A percentile compares a stretch with the other conserved stretches of the same genome.
These are phyloP conservation scores for Boeremia lycopersici DNA, from an alignment of 2,329 filamentous ascomycete genomes.

Conservation along the genomic window DNA sequence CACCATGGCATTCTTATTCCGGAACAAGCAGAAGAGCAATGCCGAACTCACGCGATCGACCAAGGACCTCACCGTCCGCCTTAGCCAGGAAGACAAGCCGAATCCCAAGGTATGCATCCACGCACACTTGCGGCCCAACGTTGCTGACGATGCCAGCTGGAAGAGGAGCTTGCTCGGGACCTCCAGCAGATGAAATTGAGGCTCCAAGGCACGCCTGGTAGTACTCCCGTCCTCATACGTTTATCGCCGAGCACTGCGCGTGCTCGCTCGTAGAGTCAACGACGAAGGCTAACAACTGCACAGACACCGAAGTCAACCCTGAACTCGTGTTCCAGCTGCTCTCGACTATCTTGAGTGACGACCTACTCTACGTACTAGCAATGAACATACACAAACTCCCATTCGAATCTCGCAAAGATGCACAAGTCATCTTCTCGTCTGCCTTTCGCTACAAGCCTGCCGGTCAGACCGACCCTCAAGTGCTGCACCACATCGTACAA, in stretches of 20 bases:
- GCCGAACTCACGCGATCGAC: slow-evolving; percentile 67
- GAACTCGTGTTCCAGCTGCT: slow-evolving; percentile 89
- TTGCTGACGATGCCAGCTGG: slow-evolving; percentile 61
- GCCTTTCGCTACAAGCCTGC: slow-evolving; percentile 87
- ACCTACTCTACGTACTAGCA: slow-evolving; percentile 84
- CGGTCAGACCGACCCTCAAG: slow-evolving; percentile 75
- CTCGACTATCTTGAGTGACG: slow-evolving; percentile 83
- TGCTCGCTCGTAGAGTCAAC: neutral
- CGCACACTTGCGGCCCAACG: slow-evolving; percentile 1
- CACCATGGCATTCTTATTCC: slow-evolving; percentile 74
- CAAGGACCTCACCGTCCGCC: slow-evolving; percentile 66
- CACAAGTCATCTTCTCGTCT: slow-evolving; percentile 93
- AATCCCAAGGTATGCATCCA: slow-evolving; percentile 59
- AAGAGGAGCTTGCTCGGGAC: slow-evolving; percentile 85
- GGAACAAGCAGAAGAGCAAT: slow-evolving; percentile 65
- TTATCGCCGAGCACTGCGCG: neutral
- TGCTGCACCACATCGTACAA: slow-evolving; percentile 86
- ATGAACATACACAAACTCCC: slow-evolving; percentile 82
- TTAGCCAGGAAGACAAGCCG: slow-evolving; percentile 62
- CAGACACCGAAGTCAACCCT: slow-evolving; percentile 84
- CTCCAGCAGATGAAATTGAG: slow-evolving; percentile 90
- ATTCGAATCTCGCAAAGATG: slow-evolving; percentile 95
- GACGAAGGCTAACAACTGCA: neutral
- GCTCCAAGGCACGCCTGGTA: slow-evolving; percentile 91
- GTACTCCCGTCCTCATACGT: neutral